These are phyloP conservation scores for Nelumbo lutea DNA, from an alignment of 164 flowering plant species.

Conservation along the genomic window DNA sequence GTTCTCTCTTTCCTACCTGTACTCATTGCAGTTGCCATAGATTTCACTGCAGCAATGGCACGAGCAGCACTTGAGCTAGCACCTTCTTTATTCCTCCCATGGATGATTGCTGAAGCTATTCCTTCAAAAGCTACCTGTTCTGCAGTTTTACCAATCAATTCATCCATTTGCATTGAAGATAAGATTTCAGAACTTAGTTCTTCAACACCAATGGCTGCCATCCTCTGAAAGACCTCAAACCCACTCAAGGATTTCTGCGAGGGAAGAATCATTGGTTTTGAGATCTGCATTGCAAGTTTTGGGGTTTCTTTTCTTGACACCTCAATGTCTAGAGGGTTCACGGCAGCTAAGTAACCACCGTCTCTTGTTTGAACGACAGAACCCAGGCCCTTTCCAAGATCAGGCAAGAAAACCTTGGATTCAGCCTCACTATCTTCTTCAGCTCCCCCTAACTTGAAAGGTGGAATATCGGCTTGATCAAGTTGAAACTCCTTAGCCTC, in stretches of 20 bases:
- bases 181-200: conserved; percentile 49
- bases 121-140: conserved; percentile 97
- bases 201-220: conserved; percentile 64
- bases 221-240: conserved; percentile 62
- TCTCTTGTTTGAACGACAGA: conserved; percentile 84
- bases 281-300: conserved; percentile 85
- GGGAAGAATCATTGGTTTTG: conserved; percentile 59
- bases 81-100: conserved; percentile 79
- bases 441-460: conserved; percentile 23
- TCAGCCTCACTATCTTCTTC: conserved; percentile 35
- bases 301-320: conserved; percentile 68
- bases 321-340: conserved; percentile 55
- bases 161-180: conserved; percentile 70
- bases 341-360: conserved; percentile 82
- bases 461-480: conserved; percentile 19
- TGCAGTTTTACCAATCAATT: conserved; percentile 77
- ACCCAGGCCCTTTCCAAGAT: conserved; percentile 83
- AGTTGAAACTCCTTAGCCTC: conserved; percentile 26
- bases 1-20: conserved; percentile 73
- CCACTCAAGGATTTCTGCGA: conserved; percentile 38
- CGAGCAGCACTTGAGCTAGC: conserved; percentile 93
- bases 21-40: conserved; percentile 59
- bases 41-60: conserved; percentile 59
- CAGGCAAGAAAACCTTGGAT: conserved; percentile 48
- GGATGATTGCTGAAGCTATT: conserved; percentile 81